Conservation (phyloP, 495 filamentous ascomycete species). For the Xylaria telfairii region DNA sequence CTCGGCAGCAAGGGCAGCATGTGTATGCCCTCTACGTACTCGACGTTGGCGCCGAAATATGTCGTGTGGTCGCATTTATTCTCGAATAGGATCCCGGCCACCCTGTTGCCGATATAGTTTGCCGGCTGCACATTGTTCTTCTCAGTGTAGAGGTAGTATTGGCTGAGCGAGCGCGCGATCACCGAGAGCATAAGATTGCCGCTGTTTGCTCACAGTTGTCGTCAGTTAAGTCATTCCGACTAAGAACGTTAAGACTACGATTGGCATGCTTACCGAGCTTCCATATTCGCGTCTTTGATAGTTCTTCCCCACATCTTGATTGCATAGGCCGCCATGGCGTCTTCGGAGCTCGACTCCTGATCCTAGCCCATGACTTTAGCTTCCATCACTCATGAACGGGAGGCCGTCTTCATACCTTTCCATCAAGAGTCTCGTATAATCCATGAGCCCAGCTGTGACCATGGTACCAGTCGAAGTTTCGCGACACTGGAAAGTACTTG, state of each 20-base stretch:
- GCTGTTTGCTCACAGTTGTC: constrained; percentile 31
- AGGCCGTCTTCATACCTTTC: constrained; percentile 58
- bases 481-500: constrained; percentile 81
- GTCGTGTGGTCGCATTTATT: constrained; percentile 97
- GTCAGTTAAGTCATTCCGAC: background rate
- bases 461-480: constrained; percentile 91
- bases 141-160: constrained; percentile 80
- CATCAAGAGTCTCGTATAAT: constrained; percentile 87
- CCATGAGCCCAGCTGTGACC: constrained; percentile 97
- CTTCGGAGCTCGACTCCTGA: constrained; percentile 89
- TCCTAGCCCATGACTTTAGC: constrained; percentile 52
- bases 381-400: background rate
- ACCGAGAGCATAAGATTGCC: constrained; percentile 86
- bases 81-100: constrained; percentile 92
- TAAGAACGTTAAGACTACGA: background rate
- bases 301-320: constrained; percentile 93
- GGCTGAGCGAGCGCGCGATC: constrained; percentile 68
- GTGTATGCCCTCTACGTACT: constrained; percentile 94
- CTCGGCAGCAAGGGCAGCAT: constrained; percentile 88
- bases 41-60: constrained; percentile 81
- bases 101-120: constrained; percentile 82
- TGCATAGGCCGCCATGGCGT: constrained; percentile 85
- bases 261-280: constrained; percentile 62
- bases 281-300: constrained; percentile 77
- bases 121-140: constrained; percentile 77